Conservation (phyloP, 805 yeast species). For the Wickerhamiella nectarea region DNA sequence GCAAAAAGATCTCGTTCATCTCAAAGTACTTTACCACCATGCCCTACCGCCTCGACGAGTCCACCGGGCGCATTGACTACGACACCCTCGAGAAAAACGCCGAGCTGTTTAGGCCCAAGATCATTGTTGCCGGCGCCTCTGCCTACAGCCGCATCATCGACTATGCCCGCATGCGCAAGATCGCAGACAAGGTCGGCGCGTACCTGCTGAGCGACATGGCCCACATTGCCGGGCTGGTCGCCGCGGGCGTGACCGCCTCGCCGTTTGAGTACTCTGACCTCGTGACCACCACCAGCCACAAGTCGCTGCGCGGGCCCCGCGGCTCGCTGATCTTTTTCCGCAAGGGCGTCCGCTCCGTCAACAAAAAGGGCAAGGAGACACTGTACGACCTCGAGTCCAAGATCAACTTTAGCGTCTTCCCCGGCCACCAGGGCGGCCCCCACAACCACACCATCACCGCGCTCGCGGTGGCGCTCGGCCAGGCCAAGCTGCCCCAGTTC, state of each 20-base stretch:
- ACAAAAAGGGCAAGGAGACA: constrained; percentile 72
- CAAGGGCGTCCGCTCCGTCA: constrained; percentile 76
- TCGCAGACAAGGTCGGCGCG: constrained; percentile 88
- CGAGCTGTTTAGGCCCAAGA: constrained; percentile 79
- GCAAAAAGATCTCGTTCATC: constrained; percentile 78
- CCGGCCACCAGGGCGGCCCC: constrained; percentile 99
- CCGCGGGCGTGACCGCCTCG: constrained; percentile 86
- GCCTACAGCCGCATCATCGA: constrained; percentile 88
- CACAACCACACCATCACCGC: constrained; percentile 97
- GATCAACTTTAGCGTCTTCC: constrained; percentile 95
- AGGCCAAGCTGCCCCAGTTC: constrained; percentile 80
- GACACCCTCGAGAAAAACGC: constrained; percentile 77
- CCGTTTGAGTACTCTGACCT: constrained; percentile 91
- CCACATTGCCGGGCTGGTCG: constrained; percentile 88
- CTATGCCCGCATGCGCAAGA: constrained; percentile 77
- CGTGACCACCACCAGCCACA: constrained; percentile 96
- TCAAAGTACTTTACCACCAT: constrained; percentile 93
- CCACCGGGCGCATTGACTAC: constrained; percentile 85
- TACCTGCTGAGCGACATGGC: constrained; percentile 93
- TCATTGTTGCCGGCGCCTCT: constrained; percentile 92
- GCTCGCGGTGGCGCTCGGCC: constrained; percentile 86
- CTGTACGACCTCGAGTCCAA: constrained; percentile 77
- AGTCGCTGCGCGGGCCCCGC: constrained; percentile 96
- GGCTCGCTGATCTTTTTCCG: constrained; percentile 97
- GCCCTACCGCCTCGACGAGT: constrained; percentile 85